Conservation (phyloP, 2,329 filamentous ascomycete genomes). For the Trichophyton verrucosum region DNA sequence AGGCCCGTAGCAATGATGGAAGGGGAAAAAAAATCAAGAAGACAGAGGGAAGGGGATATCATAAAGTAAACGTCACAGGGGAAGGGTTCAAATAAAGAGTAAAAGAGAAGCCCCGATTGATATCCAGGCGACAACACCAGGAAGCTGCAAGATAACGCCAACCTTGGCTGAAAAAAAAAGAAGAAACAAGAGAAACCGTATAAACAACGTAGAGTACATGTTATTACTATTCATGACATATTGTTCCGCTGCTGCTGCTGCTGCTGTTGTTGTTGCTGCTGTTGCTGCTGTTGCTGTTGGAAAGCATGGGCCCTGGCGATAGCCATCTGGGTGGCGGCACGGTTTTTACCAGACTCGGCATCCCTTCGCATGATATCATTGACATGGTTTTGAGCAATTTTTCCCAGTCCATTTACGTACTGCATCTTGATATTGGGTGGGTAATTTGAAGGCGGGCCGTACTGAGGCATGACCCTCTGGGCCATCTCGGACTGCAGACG, state of each 20-base stretch:
- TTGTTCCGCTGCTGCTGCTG: slow-evolving; percentile 10
- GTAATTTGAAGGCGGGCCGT: slow-evolving; percentile 28
- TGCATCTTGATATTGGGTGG: slow-evolving; percentile 28
- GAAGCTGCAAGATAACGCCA: neutral
- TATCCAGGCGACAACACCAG: neutral
- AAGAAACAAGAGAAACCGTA: neutral
- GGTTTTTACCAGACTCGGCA: slow-evolving; percentile 23
- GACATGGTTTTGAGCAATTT: slow-evolving; percentile 26
- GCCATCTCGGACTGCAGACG: slow-evolving; percentile 28
- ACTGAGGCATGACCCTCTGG: slow-evolving; percentile 26
- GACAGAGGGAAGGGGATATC: neutral
- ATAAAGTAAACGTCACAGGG: neutral
- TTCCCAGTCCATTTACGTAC: slow-evolving; percentile 25
- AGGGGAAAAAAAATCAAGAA: neutral
- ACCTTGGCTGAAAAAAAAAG: neutral
- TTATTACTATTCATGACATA: slow-evolving; percentile 2
- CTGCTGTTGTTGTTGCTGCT: neutral
- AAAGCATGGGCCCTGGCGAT: slow-evolving; percentile 24
- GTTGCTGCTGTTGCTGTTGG: slow-evolving; percentile 20
- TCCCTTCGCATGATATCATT: slow-evolving; percentile 29
- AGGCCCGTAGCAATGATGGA: too few species aligned
- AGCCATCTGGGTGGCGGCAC: slow-evolving; percentile 20
- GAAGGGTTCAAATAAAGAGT: neutral
- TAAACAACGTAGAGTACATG: slow-evolving; percentile 1
- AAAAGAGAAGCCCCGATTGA: neutral